Conservation (phyloP, 192 early-diverging fungal species). For the Obelidium mucronatum region DNA sequence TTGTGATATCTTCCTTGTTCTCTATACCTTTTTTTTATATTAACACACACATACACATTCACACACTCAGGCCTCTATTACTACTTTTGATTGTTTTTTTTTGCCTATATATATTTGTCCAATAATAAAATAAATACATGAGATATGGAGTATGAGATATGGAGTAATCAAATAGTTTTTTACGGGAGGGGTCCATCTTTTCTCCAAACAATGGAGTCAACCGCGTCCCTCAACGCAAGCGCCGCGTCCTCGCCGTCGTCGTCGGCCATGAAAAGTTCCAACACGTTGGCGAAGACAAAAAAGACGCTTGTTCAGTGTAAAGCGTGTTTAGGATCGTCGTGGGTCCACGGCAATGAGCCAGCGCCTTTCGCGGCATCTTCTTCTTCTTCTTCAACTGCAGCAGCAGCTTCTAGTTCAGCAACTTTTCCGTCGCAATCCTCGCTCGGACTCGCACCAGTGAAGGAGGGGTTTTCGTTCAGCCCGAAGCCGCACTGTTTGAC, state of each 20-base stretch:
- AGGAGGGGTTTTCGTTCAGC: neutral
- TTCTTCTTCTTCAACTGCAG: neutral
- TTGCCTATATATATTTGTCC: too few species aligned
- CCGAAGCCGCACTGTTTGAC: slow-evolving; percentile 21
- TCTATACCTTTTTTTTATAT: too few species aligned
- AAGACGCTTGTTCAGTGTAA: slow-evolving; percentile 2
- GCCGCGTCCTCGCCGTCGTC: neutral
- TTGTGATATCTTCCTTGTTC: too few species aligned
- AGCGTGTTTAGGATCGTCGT: slow-evolving; percentile 21
- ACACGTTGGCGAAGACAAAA: neutral
- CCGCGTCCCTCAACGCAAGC: neutral
- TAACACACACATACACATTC: too few species aligned
- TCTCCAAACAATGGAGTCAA: slow-evolving; percentile 26
- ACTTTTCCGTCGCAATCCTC: too few species aligned
- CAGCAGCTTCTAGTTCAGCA: neutral
- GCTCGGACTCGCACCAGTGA: too few species aligned
- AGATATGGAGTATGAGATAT: too few species aligned
- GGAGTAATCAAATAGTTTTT: too few species aligned
- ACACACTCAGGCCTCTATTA: too few species aligned
- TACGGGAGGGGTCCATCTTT: too few species aligned
- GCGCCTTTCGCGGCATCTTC: slow-evolving; percentile 9
- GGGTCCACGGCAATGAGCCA: slow-evolving; percentile 26
- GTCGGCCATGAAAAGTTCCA: neutral
- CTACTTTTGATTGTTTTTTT: too few species aligned
- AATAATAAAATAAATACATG: too few species aligned